phyloP scores from a whole-genome alignment of 192 early-diverging fungal genomes.

The Dissophora globulifera region DNA sequence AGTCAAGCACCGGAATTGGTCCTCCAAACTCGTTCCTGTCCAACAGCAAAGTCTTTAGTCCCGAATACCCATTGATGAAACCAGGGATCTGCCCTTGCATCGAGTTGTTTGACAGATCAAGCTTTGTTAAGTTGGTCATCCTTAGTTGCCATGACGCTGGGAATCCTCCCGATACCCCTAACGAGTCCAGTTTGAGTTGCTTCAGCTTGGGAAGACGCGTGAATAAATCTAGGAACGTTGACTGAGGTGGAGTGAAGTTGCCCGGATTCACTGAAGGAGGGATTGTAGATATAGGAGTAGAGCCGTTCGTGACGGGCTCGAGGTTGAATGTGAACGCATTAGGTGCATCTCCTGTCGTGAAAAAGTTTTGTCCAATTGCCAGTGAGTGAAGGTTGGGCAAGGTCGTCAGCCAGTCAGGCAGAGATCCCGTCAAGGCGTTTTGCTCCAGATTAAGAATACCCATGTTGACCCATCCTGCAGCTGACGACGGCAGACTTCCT shows the following conservation, averaged over 20 bases:
- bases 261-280: conserved; percentile 14
- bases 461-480: conserved; percentile 18
- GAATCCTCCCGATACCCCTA: conserved; percentile 28
- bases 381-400: conserved; percentile 42
- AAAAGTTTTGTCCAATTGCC: conserved; percentile 39
- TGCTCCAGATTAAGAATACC: conserved; percentile 31
- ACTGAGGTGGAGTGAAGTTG: conserved; percentile 4
- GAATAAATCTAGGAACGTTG: conserved; percentile 31
- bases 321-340: conserved; percentile 30
- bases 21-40: conserved; percentile 53
- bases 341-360: conserved; percentile 22
- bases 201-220: conserved; percentile 16
- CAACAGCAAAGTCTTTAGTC: conserved; percentile 35
- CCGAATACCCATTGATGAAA: conserved; percentile 20
- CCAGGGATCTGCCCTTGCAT: conserved; percentile 40
- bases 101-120: conserved; percentile 45
- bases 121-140: conserved; percentile 45
- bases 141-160: conserved; percentile 33
- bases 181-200: conserved; percentile 39
- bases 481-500: conserved; percentile 26
- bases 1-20: conserved; percentile 13
- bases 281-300: not conserved
- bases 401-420: conserved; percentile 36
- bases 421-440: conserved; percentile 17
- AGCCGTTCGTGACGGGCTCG: conserved; percentile 8